Evolutionary conservation across 2,329 filamentous ascomycete genomes (phyloP).

Genomic region (Knufia fluminis): DNA sequence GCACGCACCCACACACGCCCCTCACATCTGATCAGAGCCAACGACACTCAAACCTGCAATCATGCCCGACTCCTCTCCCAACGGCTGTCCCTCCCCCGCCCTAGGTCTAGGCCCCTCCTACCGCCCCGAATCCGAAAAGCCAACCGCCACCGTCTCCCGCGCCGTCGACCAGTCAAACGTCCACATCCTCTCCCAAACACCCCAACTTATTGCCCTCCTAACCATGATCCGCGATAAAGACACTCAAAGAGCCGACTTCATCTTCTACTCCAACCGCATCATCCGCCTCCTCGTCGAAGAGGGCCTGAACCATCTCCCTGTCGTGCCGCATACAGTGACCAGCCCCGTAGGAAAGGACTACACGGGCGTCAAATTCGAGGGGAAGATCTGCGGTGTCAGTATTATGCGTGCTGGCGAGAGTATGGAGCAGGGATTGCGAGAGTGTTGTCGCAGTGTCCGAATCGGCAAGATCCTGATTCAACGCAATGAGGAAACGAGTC

Average conservation of each 20-base stretch:
- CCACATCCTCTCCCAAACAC: constrained; percentile 80
- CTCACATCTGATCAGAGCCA: neutral
- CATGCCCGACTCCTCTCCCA: neutral
- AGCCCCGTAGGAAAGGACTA: constrained; percentile 86
- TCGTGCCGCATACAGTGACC: constrained; percentile 77
- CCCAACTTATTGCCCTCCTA: constrained; percentile 91
- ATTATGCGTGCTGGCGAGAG: constrained; percentile 98
- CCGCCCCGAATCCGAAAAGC: constrained; percentile 65
- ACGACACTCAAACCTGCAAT: neutral
- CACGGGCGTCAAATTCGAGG: constrained; percentile 86
- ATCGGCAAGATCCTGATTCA: constrained; percentile 99
- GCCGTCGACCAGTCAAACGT: constrained; percentile 44
- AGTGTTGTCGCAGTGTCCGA: constrained; percentile 94
- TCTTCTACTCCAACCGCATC: constrained; percentile 98
- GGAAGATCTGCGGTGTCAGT: constrained; percentile 95
- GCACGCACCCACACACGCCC: too few species aligned
- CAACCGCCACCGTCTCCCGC: constrained; percentile 46
- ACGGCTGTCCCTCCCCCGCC: constrained; percentile 38
- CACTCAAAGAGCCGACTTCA: constrained; percentile 89
- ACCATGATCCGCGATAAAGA: constrained; percentile 93
- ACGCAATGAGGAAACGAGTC: constrained; percentile 85
- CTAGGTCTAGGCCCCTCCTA: constrained; percentile 67
- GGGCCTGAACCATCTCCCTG: constrained; percentile 90
- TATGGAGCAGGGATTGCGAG: constrained; percentile 93
- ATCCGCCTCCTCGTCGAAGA: constrained; percentile 95